Base-by-base conservation (phyloP, 2,329 filamentous ascomycete species). In the Neofusicoccum cordaticola region DNA sequence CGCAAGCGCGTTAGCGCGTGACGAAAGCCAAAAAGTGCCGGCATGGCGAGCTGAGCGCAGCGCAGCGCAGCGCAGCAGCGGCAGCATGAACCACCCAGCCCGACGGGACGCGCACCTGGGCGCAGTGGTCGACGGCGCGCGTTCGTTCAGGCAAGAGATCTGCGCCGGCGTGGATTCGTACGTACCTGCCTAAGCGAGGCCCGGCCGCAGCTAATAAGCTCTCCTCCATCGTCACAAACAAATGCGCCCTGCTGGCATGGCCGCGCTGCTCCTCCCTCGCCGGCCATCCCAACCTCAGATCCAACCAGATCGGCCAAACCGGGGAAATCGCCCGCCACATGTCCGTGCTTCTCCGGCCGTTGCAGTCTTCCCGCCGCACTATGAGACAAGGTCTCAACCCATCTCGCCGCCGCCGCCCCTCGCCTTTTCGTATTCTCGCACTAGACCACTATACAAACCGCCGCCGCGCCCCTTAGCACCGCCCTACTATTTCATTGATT, bases 1-100 rank as follows among this genome's bases (percentile, higher is more conserved):
- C 34, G 31, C 34, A 9, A 34, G 35, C 17, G 47, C 56, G 47
- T 37, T 60, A 60, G 56, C 56, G 56, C 56, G 56, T 60, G 56
- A 60, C 42, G 56, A 47, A 47, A 37, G 56, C 56, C 42, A 45
- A 34, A 34, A 47, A 45, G 39, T 35, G 56, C 52, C 39, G 37
- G 52, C 31, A 37, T 22, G 22, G 34, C 27, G 50, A 52, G 50
- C 22, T 22, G 22, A 22, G 22, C 22, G 22, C 22, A 22, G 22
- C 22, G 22, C 22, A 22, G 22, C 22, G 22, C 22, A 22, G 22
- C 22, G 22, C 22, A 22, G 22, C 22, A 22, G 22, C 22, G 22
- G 22, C 22, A 22, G 22, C 22, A 22, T 22, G 22, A 22, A 22
- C 22, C 22, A 9, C 9, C 52, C 52, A 42, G n/a, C 35, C 52